Percentiles rank a stretch among this genome's conserved stretches.
These are phyloP conservation scores for Scedosporium boydii DNA, from an alignment of 2,329 filamentous ascomycete species.

Conservation along the genomic window DNA sequence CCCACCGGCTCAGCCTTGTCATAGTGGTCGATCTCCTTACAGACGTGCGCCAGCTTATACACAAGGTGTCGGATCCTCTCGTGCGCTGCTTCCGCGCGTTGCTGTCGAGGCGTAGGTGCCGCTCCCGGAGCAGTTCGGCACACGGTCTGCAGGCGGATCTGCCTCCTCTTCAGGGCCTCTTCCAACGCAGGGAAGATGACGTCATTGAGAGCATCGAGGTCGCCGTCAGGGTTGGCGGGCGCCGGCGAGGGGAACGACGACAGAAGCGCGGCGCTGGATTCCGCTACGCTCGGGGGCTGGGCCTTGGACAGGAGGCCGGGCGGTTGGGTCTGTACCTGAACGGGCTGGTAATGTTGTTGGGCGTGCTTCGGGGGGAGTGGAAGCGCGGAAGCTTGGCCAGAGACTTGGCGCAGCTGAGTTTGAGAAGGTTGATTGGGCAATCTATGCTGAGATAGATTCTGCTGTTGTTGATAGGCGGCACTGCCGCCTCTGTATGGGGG, in stretches of 20 bases:
- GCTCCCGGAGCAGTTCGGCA: constrained; percentile 26
- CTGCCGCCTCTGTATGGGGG: constrained; percentile 38
- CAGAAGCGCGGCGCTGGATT: constrained; percentile 21
- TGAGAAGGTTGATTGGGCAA: constrained; percentile 10
- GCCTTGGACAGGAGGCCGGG: constrained; percentile 20
- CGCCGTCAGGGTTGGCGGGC: constrained; percentile 49
- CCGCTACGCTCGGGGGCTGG: constrained; percentile 20
- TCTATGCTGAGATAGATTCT: constrained; percentile 17
- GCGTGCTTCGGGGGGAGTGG: not conserved
- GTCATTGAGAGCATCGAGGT: constrained; percentile 78
- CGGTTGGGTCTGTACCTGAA: constrained; percentile 6
- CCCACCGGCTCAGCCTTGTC: constrained; percentile 82
- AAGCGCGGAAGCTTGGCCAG: constrained; percentile 9
- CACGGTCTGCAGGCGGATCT: constrained; percentile 47
- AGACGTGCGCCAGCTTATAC: constrained; percentile 71
- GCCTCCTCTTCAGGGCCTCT: constrained; percentile 76
- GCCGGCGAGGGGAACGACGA: constrained; percentile 47
- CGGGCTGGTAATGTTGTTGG: constrained; percentile 1
- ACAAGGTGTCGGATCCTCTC: constrained; percentile 76
- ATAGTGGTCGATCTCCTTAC: constrained; percentile 81
- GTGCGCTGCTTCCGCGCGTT: constrained; percentile 63
- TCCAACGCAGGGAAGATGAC: constrained; percentile 91
- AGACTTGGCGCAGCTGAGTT: constrained; percentile 14
- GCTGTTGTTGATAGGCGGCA: constrained; percentile 11
- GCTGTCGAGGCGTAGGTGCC: constrained; percentile 50